Conservation (phyloP, 768 basidiomycete species). For the Agaricus bisporus region DNA sequence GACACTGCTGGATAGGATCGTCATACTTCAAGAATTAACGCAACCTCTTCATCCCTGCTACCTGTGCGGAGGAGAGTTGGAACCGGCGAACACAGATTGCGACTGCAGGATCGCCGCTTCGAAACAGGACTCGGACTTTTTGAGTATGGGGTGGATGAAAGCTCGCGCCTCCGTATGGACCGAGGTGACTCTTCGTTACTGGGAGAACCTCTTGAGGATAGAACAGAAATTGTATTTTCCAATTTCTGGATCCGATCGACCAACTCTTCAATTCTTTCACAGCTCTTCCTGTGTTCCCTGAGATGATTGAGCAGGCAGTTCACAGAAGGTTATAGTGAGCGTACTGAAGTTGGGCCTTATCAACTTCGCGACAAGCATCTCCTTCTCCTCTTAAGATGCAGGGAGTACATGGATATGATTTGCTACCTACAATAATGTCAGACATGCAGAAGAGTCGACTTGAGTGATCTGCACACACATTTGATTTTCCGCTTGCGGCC, state of each 20-base stretch:
- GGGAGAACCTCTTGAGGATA: conserved; percentile 12
- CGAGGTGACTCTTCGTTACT: conserved; percentile 4
- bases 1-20: neutral
- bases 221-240: conserved; percentile 17
- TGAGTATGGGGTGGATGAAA: conserved; percentile 5
- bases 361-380: conserved; percentile 20
- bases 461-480: conserved; percentile 11
- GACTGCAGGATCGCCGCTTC: conserved; percentile 10
- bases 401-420: conserved; percentile 22
- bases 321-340: neutral
- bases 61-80: conserved; percentile 14
- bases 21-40: conserved; percentile 21
- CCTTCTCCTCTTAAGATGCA: conserved; percentile 21
- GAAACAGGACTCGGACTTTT: conserved; percentile 4
- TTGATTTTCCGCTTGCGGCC: conserved; percentile 25
- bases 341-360: conserved; percentile 14
- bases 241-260: conserved; percentile 19
- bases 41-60: conserved; percentile 20
- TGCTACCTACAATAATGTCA: conserved; percentile 15
- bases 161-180: conserved; percentile 6
- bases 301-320: neutral
- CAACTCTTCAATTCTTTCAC: conserved; percentile 19
- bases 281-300: conserved; percentile 5
- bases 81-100: conserved; percentile 1
- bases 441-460: neutral